Base-by-base conservation (phyloP, 75 land plant species). In the Selaginella tamariscina region DNA sequence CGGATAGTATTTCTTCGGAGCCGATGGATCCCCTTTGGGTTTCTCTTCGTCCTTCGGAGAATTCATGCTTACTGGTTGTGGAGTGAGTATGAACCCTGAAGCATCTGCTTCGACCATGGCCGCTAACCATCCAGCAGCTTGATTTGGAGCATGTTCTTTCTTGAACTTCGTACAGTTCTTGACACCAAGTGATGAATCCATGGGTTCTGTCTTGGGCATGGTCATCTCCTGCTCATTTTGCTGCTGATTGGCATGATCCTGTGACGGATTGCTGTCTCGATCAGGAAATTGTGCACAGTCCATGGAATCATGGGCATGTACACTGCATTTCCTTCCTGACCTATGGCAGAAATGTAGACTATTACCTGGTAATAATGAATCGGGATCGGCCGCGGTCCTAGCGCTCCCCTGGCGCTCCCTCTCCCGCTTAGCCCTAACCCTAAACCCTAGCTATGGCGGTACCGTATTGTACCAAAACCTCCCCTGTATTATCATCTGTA, bases 1-100 rank as follows among this genome's bases (percentile, higher is more conserved):
- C 8, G 88, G 85, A 31, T 27, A 59, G 62, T 39, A 39, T 15
- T 39, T 39, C 49, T 15, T 5, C 11, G 49, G 5, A 15, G 49
- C 15, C 11, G 49, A 39, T 5, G 11, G 5, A 5, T 39, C 49
- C 11, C 11, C 49, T 15, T 39, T 39, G 49, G 49, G 11, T 5
- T 15, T 15, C 5, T 15, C 49, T 5, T 15, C 15, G 49, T 39
- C 15, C 49, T 39, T 39, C 11, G 11, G 11, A 5, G 49, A 39
- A 5, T 39, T 39, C 49, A 5, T 15, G 49, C 11, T 39, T 39
- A 15, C 49, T 39, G 49, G 49, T 39, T 5, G 49, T 39, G 49
- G 49, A 5, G n/a, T 15, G 49, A 39, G 49, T 5, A 39, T 5
- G 15, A 39, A 39, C 49, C 49, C 49, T 15, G 49, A 5, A 5